A percentile compares a stretch with the other conserved stretches of the same genome.
These are phyloP conservation scores for Pseudozyma sp. DNA, from an alignment of 1,284 basidiomycete species.

Conservation along the genomic window DNA sequence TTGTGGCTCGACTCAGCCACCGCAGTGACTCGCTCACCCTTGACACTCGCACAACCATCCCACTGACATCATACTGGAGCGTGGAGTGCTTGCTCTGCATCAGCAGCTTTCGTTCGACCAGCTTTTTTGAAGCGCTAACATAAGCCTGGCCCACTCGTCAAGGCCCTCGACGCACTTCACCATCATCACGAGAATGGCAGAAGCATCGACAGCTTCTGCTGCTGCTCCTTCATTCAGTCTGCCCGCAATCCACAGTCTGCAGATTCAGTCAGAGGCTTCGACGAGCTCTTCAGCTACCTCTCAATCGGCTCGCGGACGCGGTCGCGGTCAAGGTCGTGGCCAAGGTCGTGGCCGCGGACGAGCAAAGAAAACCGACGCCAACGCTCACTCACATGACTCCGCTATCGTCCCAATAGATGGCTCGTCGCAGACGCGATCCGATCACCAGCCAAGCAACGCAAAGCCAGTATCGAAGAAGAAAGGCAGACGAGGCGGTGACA, in stretches of 20 bases:
- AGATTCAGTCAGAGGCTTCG: constrained; percentile 12
- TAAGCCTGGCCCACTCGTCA: too few relatives aligned
- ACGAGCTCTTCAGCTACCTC: constrained; percentile 11
- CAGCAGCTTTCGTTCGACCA: background rate
- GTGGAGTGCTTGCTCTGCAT: too few relatives aligned
- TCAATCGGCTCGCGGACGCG: constrained; percentile 18
- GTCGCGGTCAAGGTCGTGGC: constrained; percentile 21
- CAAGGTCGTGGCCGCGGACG: constrained; percentile 19
- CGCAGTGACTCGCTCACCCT: background rate
- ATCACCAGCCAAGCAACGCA: background rate
- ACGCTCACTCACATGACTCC: background rate
- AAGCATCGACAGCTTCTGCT: constrained; percentile 15
- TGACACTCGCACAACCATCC: too few relatives aligned
- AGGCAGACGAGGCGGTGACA: constrained; percentile 12
- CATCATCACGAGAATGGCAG: constrained; percentile 10
- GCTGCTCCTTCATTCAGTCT: constrained; percentile 13
- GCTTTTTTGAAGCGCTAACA: too few relatives aligned
- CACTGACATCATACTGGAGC: too few relatives aligned
- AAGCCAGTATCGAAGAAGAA: constrained; percentile 9
- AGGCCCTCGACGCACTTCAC: background rate
- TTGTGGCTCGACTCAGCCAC: constrained; percentile 11
- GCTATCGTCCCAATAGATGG: background rate
- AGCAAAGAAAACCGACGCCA: constrained; percentile 14
- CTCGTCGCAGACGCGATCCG: background rate
- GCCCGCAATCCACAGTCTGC: constrained; percentile 21